Evolutionary conservation across 2,329 filamentous ascomycete genomes (phyloP).

Genomic region (Paecilomyces niveus): DNA sequence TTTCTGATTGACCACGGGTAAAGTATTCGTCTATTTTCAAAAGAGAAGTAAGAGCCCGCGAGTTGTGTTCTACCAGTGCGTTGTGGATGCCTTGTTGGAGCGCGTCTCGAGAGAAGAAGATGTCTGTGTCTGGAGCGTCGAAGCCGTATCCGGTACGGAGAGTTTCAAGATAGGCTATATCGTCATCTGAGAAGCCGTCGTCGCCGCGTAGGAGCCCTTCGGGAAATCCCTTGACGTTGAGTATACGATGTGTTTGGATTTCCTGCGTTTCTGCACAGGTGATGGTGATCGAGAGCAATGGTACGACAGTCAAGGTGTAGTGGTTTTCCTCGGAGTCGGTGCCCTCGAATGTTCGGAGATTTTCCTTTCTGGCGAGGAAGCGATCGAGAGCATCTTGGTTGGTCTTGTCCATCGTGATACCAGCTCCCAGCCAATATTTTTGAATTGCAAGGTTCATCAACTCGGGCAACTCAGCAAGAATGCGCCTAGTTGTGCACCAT

Average conservation of each 20-base stretch:
- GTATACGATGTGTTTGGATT: slow-evolving; percentile 7
- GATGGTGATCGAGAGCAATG: slow-evolving; percentile 14
- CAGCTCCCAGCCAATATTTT: slow-evolving; percentile 23
- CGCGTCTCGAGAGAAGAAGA: slow-evolving; percentile 22
- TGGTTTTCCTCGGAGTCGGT: neutral
- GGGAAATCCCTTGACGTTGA: slow-evolving; percentile 19
- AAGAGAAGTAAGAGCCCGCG: slow-evolving; percentile 23
- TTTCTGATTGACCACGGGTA: slow-evolving; percentile 10
- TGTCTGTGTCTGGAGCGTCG: slow-evolving; percentile 7
- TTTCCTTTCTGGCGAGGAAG: slow-evolving; percentile 14
- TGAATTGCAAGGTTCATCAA: slow-evolving; percentile 27
- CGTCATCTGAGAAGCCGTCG: slow-evolving; percentile 21
- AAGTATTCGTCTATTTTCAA: slow-evolving; percentile 32
- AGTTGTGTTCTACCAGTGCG: slow-evolving; percentile 29
- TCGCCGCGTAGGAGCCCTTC: slow-evolving; percentile 21
- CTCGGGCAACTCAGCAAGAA: slow-evolving; percentile 26
- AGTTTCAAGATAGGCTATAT: slow-evolving; percentile 28
- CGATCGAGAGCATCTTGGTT: slow-evolving; percentile 11
- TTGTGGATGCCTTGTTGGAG: slow-evolving; percentile 34
- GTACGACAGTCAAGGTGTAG: slow-evolving; percentile 16
- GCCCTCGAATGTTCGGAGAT: slow-evolving; percentile 10
- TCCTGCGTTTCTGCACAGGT: slow-evolving; percentile 6
- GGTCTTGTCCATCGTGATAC: slow-evolving; percentile 13
- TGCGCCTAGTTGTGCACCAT: slow-evolving; percentile 33
- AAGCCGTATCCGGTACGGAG: slow-evolving; percentile 26